A percentile compares a stretch with the other conserved stretches of the same genome.
phyloP scores from a whole-genome alignment of 2,329 filamentous ascomycete species.

The Fusarium brachygibbosum region DNA sequence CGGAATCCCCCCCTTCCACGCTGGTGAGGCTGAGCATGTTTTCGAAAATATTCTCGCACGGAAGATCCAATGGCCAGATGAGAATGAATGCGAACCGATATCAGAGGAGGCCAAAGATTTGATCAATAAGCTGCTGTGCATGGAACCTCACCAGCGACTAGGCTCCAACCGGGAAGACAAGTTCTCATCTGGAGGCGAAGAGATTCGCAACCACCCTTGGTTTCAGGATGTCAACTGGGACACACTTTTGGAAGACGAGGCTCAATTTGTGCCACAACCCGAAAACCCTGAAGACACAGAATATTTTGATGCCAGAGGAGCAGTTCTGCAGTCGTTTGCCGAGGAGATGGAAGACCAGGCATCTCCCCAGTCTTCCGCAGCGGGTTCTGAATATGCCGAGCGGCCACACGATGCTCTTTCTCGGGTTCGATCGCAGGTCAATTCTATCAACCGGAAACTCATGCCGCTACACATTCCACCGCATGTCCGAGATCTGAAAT shows the following conservation, averaged over 20 bases:
- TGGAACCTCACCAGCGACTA: constrained; percentile 83
- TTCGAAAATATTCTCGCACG: constrained; percentile 96
- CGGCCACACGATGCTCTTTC: constrained; percentile 95
- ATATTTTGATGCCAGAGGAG: constrained; percentile 94
- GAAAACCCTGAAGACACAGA: constrained; percentile 98
- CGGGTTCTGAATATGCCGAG: constrained; percentile 83
- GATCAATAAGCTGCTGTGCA: constrained; percentile 91
- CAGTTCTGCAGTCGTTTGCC: constrained; percentile 90
- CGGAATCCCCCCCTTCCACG: constrained; percentile 94
- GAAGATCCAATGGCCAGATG: constrained; percentile 92
- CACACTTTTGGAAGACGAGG: constrained; percentile 91
- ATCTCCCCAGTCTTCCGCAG: constrained; percentile 77
- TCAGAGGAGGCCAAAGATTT: constrained; percentile 93
- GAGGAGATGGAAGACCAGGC: constrained; percentile 94
- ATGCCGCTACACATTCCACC: constrained; percentile 98
- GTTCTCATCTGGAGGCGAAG: constrained; percentile 85
- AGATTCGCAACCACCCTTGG: constrained; percentile 92
- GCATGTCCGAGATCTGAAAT: constrained; percentile 92
- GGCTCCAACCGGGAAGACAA: constrained; percentile 89
- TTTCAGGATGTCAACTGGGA: constrained; percentile 91
- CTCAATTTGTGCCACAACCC: constrained; percentile 91
- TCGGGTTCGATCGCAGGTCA: constrained; percentile 87
- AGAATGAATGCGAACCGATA: constrained; percentile 77
- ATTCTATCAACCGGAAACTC: constrained; percentile 85
- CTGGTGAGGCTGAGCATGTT: constrained; percentile 87